A percentile compares a stretch with the other conserved stretches of the same genome.
Conservation (phyloP, 2,329 filamentous ascomycete genomes). For the Beauveria varroae region DNA sequence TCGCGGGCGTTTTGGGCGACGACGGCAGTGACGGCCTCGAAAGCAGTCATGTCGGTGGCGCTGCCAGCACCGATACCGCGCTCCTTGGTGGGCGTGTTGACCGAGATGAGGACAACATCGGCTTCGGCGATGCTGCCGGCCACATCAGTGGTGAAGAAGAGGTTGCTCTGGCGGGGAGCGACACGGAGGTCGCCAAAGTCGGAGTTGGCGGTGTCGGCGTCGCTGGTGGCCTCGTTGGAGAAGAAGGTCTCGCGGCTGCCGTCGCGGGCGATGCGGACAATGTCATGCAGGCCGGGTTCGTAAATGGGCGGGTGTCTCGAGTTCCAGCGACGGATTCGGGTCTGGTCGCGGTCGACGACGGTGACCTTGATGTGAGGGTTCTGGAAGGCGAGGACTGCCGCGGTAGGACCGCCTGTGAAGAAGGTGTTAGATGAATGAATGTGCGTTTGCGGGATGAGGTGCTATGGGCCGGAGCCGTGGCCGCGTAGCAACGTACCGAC, state of each 20-base stretch:
- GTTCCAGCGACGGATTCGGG: conserved; percentile 65
- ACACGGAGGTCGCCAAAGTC: conserved; percentile 27
- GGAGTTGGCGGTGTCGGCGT: conserved; percentile 22
- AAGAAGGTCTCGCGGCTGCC: conserved; percentile 40
- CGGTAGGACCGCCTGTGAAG: conserved; percentile 60
- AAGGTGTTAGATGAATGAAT: neutral
- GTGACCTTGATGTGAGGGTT: conserved; percentile 65
- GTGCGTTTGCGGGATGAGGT: neutral
- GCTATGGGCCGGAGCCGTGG: neutral
- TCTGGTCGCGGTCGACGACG: conserved; percentile 63
- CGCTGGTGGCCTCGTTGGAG: conserved; percentile 27
- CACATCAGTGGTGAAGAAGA: conserved; percentile 67
- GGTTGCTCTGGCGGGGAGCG: conserved; percentile 49
- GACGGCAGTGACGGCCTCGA: conserved; percentile 61
- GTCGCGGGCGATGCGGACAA: conserved; percentile 58
- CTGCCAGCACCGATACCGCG: conserved; percentile 61
- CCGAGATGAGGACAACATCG: conserved; percentile 67
- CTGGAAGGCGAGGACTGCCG: conserved; percentile 65
- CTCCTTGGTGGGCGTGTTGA: conserved; percentile 73
- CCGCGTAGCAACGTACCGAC: conserved; percentile 48
- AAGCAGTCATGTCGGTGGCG: conserved; percentile 64
- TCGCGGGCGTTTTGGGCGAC: conserved; percentile 59
- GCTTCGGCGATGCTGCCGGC: conserved; percentile 55
- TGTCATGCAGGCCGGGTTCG: conserved; percentile 62
- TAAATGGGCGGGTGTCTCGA: conserved; percentile 67